Base-by-base conservation (phyloP, 2,329 filamentous ascomycete genomes). In the Penicillium psychrosexuale region DNA sequence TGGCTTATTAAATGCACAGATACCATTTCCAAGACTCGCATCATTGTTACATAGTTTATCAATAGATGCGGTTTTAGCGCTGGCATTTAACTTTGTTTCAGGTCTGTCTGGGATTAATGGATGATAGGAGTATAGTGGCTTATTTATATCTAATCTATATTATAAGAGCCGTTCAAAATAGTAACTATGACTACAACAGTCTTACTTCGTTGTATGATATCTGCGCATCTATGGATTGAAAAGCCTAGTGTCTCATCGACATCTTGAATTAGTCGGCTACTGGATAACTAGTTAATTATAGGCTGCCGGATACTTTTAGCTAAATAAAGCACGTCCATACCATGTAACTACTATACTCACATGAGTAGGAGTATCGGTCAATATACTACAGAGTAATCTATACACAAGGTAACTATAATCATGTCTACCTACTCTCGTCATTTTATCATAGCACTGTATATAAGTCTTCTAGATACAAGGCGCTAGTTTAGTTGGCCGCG, bases 61-160 rank as follows among this genome's bases (percentile, higher is more conserved):
- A 38, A 28, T 47, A 34, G 24, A 49, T 24, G 24, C 11, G 40
- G 40, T 47, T 31, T 40, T 40, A 54, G 45, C 47, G 34, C 33
- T 28, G 33, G 28, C n/a, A 43, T 47, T 44, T 37, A 37, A 33
- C 42, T 52, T 52, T 55, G 53, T 55, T 46, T 55, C 36, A 51
- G 15, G 27, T 43, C 12, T 54, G 51, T 51, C 52, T 51, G 34
- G 17, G 19, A 50, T 45, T 42, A 30, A 30, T 8, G 37, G 28
- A n/a, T 9, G 28, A 31, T 24, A 42, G 39, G 12, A n/a, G 11
- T 7, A 12, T n/a, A 12, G 28, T 31, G 15, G 28, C 42, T 45
- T 45, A 22, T 22, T 7, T 7, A 2, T 12, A 8, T n/a, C 17
- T 33, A 22, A 22, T 13, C 5, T 17, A n/a, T n/a, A 2, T 24